Conservation (phyloP, 768 basidiomycete genomes). For the Gymnopilus junonius region DNA sequence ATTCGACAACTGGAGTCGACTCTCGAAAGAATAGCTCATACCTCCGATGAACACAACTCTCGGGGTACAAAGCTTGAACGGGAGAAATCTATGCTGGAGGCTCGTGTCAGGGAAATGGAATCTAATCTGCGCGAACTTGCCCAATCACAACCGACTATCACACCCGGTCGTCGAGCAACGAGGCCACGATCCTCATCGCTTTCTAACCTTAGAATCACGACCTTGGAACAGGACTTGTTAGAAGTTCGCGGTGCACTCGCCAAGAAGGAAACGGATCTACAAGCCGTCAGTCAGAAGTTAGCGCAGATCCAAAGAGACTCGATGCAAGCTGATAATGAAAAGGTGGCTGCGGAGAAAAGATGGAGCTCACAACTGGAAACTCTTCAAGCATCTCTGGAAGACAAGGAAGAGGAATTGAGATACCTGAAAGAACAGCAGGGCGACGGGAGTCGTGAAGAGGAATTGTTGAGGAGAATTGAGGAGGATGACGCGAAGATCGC, state of each 20-base stretch:
- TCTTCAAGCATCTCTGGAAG: constrained; percentile 48
- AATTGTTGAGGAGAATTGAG: constrained; percentile 67
- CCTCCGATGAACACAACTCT: constrained; percentile 49
- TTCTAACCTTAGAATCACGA: constrained; percentile 50
- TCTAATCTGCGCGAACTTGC: constrained; percentile 39
- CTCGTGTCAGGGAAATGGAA: constrained; percentile 64
- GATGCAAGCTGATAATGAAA: constrained; percentile 61
- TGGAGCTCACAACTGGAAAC: constrained; percentile 47
- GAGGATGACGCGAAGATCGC: constrained; percentile 73
- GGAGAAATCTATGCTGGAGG: constrained; percentile 61
- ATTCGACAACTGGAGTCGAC: constrained; percentile 58
- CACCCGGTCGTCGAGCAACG: constrained; percentile 35
- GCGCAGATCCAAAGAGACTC: constrained; percentile 51
- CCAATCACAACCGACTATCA: constrained; percentile 34
- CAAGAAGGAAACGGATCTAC: constrained; percentile 50
- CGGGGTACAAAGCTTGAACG: constrained; percentile 52
- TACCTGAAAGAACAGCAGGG: constrained; percentile 45
- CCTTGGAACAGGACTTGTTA: constrained; percentile 59
- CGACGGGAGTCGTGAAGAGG: constrained; percentile 57
- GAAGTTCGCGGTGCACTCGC: constrained; percentile 48
- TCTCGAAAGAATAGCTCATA: constrained; percentile 56
- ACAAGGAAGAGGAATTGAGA: constrained; percentile 63
- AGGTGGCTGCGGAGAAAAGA: constrained; percentile 54
- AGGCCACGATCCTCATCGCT: constrained; percentile 65
- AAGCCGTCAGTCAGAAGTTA: constrained; percentile 49